These are phyloP conservation scores for Erucastrum elatum DNA, from an alignment of 345 rosid genomes.

Conservation along the genomic window DNA sequence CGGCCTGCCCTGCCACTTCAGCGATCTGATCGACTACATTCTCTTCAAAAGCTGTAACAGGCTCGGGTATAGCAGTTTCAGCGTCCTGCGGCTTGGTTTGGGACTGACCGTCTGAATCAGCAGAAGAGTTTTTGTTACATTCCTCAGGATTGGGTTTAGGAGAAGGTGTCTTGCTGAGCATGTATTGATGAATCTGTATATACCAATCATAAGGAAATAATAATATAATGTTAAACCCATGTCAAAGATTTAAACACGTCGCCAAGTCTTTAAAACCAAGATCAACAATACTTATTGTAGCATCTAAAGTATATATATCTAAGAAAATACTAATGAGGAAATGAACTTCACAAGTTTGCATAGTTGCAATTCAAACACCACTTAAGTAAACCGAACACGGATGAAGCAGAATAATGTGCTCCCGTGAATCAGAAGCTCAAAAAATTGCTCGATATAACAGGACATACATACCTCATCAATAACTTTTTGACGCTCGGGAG, in stretches of 20 bases:
- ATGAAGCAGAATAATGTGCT: background rate
- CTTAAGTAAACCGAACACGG: background rate
- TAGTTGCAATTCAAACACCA: background rate
- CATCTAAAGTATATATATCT: background rate
- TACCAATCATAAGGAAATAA: background rate
- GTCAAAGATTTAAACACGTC: background rate
- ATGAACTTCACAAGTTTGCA: background rate
- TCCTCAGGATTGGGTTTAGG: conserved; percentile 47
- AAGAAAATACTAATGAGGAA: background rate
- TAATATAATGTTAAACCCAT: background rate
- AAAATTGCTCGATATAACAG: background rate
- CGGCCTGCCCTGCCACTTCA: conserved; percentile 39
- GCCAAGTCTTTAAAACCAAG: background rate
- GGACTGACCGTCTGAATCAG: conserved; percentile 12
- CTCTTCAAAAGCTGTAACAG: conserved; percentile 38
- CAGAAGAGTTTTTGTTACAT: background rate
- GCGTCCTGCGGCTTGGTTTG: conserved; percentile 2
- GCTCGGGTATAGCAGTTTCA: conserved; percentile 12
- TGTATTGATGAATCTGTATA: conserved; percentile 77
- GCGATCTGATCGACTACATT: conserved; percentile 46
- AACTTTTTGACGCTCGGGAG: conserved; percentile 75
- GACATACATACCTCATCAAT: conserved; percentile 79
- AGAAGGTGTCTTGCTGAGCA: conserved; percentile 80
- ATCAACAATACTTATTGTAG: too few species aligned
- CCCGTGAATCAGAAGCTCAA: background rate